Evolutionary conservation across 805 yeast genomes (phyloP).

Genomic region (Yarrowia sp.): DNA sequence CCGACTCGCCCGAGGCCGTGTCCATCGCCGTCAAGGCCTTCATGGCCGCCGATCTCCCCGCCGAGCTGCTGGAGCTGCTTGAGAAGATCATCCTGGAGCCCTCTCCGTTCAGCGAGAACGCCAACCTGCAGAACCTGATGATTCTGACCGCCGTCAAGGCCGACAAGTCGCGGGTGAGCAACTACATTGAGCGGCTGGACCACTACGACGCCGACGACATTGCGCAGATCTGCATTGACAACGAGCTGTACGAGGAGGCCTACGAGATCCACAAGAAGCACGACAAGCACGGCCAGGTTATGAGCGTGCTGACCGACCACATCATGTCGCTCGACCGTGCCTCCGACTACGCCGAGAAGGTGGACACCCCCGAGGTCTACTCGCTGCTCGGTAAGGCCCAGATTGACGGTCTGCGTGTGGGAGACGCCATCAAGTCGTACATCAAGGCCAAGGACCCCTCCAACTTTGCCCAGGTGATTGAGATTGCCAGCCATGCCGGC

Average conservation of each 20-base stretch:
- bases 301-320: constrained; percentile 90
- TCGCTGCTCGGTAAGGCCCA: constrained; percentile 95
- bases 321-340: constrained; percentile 95
- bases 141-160: constrained; percentile 95
- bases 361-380: constrained; percentile 88
- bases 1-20: constrained; percentile 90
- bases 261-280: constrained; percentile 88
- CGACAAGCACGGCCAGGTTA: constrained; percentile 76
- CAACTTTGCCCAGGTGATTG: constrained; percentile 89
- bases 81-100: constrained; percentile 97
- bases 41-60: constrained; percentile 92
- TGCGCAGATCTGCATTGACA: constrained; percentile 89
- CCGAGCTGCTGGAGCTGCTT: constrained; percentile 89
- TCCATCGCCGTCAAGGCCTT: constrained; percentile 93
- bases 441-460: constrained; percentile 90
- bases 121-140: constrained; percentile 91
- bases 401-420: constrained; percentile 87
- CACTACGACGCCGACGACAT: constrained; percentile 92
- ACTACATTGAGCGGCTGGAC: constrained; percentile 87
- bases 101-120: constrained; percentile 94
- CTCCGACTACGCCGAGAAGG: constrained; percentile 87
- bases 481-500: constrained; percentile 93
- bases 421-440: constrained; percentile 91
- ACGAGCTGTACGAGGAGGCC: constrained; percentile 90
- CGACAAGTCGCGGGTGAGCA: constrained; percentile 82